A percentile compares a stretch with the other conserved stretches of the same genome.
phyloP scores from a whole-genome alignment of 139 green algal genomes.

The Medakamo hakoo region DNA sequence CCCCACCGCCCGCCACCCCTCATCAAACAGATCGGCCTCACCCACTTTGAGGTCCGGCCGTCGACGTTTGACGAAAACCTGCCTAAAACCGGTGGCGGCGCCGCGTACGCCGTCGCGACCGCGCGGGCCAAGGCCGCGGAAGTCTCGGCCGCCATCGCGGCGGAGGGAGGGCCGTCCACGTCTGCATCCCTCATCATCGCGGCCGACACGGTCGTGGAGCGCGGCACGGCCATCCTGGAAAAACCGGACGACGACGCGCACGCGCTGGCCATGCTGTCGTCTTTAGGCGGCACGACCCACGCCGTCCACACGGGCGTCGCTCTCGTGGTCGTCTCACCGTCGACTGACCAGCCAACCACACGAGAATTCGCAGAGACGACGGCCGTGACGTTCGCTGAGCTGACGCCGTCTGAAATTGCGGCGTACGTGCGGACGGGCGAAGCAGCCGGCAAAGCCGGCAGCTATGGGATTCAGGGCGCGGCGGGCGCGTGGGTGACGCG shows the following conservation, averaged over 20 bases:
- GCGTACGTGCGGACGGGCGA: conserved; percentile 51
- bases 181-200: conserved; percentile 36
- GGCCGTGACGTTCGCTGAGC: conserved; percentile 45
- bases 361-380: conserved; percentile 43
- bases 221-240: conserved; percentile 37
- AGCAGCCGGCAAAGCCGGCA: conserved; percentile 49
- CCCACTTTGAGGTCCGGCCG: conserved; percentile 15
- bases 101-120: conserved; percentile 43
- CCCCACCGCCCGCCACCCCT: too few relatives aligned
- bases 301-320: conserved; percentile 66
- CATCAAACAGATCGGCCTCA: not conserved
- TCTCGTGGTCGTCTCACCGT: conserved; percentile 28
- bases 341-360: conserved; percentile 1
- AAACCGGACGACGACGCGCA: conserved; percentile 47
- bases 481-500: conserved; percentile 48
- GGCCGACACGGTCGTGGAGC: conserved; percentile 40
- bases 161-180: not conserved
- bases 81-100: conserved; percentile 21
- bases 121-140: conserved; percentile 43
- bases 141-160: conserved; percentile 10
- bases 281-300: conserved; percentile 30
- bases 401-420: conserved; percentile 28
- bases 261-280: conserved; percentile 36
- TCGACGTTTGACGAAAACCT: conserved; percentile 53
- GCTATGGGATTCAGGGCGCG: conserved; percentile 45